Base-by-base conservation (phyloP, 2,329 filamentous ascomycete genomes). In the Arthrinium puccinioides region DNA sequence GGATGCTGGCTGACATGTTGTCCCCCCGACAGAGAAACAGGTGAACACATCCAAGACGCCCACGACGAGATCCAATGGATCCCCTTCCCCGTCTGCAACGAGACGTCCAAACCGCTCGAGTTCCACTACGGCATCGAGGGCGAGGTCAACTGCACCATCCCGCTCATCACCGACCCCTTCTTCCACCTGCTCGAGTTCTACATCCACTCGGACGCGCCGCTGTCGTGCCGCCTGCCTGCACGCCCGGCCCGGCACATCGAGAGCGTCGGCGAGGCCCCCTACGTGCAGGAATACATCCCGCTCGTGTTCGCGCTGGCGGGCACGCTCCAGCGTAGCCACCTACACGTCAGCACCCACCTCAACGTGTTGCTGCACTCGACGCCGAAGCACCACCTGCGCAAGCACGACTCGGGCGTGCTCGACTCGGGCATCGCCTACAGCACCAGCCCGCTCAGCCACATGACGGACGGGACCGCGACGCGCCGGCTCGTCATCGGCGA, bases 181-280 rank as follows among this genome's bases (percentile, higher is more conserved):
- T 92, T 87, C 70, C 86, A 92, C 63, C 75, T 90, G 36, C 82
- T 90, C 66, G 86, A 97, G 66, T 97, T 96, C 73, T 97, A 97
- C 72, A 82, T 97, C 60, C 92, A 97, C 72, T 88, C 84, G 67
- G 92, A 98, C 63, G 89, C 88, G 14, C 92, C 92, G 9, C 72
- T 97, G 34, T 81, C 87, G 38, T 98, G 92, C 63, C 89, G 92
- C 36, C 77, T 97, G 11, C 87, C 90, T 20, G 78, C 87, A 0
- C 80, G 83, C 7, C 90, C 90, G 0, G 57, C 72, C 10, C 62
- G 66, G 7, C 68, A 75, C 45, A 60, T 76, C 46, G 69, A 76
- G 52, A 61, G 71, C 23, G 59, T 78, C 7, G 74, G 72, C 57
- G 71, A 72, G 56, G 59, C 60, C 44, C 62, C 62, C 2, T 60